A percentile compares a stretch with the other conserved stretches of the same genome.
phyloP scores from a whole-genome alignment of 495 filamentous ascomycete species.

The Chaetomium fimeti region DNA sequence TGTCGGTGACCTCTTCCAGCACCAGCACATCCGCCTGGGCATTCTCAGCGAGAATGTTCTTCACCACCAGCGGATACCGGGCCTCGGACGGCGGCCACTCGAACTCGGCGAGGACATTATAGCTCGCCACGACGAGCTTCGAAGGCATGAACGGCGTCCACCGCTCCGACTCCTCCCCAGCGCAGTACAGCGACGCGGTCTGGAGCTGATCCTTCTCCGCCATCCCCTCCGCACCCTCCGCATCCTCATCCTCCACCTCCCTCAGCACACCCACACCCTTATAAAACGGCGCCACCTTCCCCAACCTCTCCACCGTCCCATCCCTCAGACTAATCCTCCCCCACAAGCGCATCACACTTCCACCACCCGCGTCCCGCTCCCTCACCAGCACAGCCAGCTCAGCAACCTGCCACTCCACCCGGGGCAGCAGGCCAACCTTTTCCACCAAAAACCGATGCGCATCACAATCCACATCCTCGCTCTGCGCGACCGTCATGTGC shows the following conservation, averaged over 20 bases:
- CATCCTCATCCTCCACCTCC: background rate
- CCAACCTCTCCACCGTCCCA: slow-evolving; percentile 27
- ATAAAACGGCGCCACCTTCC: slow-evolving; percentile 28
- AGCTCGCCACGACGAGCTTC: slow-evolving; percentile 50
- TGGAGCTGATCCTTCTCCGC: slow-evolving; percentile 22
- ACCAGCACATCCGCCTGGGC: slow-evolving; percentile 50
- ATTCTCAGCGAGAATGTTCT: slow-evolving; percentile 41
- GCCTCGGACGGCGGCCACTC: slow-evolving; percentile 45
- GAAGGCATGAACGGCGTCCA: slow-evolving; percentile 28
- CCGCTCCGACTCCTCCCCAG: slow-evolving; percentile 28
- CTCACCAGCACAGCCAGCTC: slow-evolving; percentile 50
- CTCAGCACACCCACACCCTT: slow-evolving; percentile 1
- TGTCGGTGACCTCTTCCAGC: slow-evolving; percentile 59
- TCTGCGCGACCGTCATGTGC: slow-evolving; percentile 59
- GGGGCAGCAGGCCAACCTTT: slow-evolving; percentile 44
- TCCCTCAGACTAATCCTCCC: slow-evolving; percentile 48
- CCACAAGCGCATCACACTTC: slow-evolving; percentile 46
- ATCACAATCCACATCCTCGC: slow-evolving; percentile 35
- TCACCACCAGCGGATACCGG: slow-evolving; percentile 51
- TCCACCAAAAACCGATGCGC: slow-evolving; percentile 45
- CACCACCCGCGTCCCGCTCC: slow-evolving; percentile 26
- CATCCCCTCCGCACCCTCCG: background rate
- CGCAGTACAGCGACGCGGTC: slow-evolving; percentile 25
- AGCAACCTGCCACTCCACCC: slow-evolving; percentile 43
- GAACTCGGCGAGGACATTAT: slow-evolving; percentile 58